phyloP scores from a whole-genome alignment of 306 rosid species.

The Acacia acuminata region DNA sequence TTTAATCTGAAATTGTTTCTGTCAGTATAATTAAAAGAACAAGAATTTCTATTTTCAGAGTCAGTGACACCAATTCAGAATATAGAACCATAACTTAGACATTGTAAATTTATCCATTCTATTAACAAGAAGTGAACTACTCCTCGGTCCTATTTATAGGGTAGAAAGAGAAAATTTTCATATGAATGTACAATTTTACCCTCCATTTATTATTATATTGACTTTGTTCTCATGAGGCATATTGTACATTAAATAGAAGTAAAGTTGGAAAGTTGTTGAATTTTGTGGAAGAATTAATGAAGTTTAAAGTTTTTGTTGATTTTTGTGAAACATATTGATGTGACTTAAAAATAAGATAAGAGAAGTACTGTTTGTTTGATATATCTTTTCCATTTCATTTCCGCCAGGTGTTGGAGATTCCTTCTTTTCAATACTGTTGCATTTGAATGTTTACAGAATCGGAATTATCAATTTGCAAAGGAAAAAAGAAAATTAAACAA shows the following conservation, averaged over 20 bases:
- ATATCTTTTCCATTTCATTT: slow-evolving; percentile 56
- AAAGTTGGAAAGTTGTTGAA: too few species aligned
- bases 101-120: background rate
- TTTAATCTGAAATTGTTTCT: background rate
- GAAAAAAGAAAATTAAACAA: background rate
- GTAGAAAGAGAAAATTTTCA: too few species aligned
- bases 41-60: background rate
- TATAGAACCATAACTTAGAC: background rate
- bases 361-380: slow-evolving; percentile 53
- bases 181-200: too few species aligned
- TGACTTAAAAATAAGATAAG: too few species aligned
- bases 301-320: too few species aligned
- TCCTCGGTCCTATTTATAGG: too few species aligned
- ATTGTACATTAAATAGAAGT: too few species aligned
- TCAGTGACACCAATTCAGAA: background rate
- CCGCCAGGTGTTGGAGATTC: slow-evolving; percentile 52
- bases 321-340: too few species aligned
- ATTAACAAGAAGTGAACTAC: slow-evolving; percentile 2
- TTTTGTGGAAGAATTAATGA: too few species aligned
- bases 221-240: too few species aligned
- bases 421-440: slow-evolving; percentile 60
- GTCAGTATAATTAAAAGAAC: background rate
- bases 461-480: slow-evolving; percentile 17
- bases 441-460: slow-evolving; percentile 24
- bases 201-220: too few species aligned